A percentile compares a stretch with the other conserved stretches of the same genome.
Evolutionary conservation across 495 filamentous ascomycete genomes (phyloP).

Genomic region (Cercophora scortea): DNA sequence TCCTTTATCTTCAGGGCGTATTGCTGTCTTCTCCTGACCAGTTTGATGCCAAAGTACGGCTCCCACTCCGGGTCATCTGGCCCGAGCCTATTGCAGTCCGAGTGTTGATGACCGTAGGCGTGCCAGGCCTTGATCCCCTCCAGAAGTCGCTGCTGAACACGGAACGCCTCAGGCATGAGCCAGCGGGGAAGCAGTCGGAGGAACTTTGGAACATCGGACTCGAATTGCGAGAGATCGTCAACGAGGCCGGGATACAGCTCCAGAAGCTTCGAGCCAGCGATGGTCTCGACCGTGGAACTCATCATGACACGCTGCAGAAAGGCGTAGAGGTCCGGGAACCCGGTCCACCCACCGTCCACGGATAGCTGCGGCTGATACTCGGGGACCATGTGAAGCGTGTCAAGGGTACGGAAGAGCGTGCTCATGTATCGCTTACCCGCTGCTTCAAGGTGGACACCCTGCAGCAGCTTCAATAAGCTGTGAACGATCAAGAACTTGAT

Average conservation of each 20-base stretch:
- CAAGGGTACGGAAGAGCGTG: neutral
- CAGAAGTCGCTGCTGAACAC: neutral
- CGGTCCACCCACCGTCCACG: neutral
- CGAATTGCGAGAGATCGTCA: neutral
- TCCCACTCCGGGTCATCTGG: neutral
- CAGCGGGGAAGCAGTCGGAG: neutral
- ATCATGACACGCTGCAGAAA: neutral
- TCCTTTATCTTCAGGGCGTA: neutral
- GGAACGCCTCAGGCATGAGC: neutral
- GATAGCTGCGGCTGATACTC: neutral
- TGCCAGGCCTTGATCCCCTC: neutral
- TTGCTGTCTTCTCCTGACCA: neutral
- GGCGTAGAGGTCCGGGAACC: neutral
- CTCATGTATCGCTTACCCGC: neutral
- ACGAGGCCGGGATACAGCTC: neutral
- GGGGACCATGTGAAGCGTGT: neutral
- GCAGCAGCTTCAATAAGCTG: neutral
- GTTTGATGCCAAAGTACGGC: neutral
- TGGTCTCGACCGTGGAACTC: neutral
- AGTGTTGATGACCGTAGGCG: neutral
- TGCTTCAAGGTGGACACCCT: neutral
- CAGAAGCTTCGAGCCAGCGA: neutral
- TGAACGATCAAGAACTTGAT: neutral
- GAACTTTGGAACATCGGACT: neutral
- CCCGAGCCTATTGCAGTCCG: neutral